A percentile compares a stretch with the other conserved stretches of the same genome.
Conservation (phyloP, 2,329 filamentous ascomycete species). For the Ophiosphaerella herpotricha region DNA sequence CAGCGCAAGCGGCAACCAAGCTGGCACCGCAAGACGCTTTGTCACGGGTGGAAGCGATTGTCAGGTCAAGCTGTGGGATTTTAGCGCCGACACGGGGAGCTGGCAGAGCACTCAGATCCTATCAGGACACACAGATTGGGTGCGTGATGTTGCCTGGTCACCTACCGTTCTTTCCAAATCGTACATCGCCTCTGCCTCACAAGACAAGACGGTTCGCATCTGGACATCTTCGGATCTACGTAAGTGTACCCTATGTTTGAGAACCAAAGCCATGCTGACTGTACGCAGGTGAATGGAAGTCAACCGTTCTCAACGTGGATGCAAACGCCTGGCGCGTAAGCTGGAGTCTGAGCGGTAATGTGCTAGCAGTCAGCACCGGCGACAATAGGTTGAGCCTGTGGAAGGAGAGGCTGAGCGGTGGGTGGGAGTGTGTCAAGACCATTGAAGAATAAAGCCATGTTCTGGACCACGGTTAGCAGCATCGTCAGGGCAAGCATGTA, state of each 20-base stretch:
- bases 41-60: conserved; percentile 96
- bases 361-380: conserved; percentile 87
- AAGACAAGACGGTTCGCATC: conserved; percentile 96
- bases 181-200: conserved; percentile 93
- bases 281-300: conserved; percentile 71
- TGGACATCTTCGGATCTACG: conserved; percentile 69
- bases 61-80: conserved; percentile 90
- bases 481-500: too few relatives aligned
- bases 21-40: conserved; percentile 71
- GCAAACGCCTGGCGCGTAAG: conserved; percentile 92
- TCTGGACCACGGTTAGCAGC: too few relatives aligned
- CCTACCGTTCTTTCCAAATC: conserved; percentile 93
- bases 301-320: conserved; percentile 85
- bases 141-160: conserved; percentile 95
- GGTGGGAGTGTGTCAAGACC: conserved; percentile 97
- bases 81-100: conserved; percentile 58
- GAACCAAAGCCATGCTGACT: conserved; percentile 51
- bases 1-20: conserved; percentile 65
- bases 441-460: conserved; percentile 73
- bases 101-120: conserved; percentile 62
- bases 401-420: conserved; percentile 96
- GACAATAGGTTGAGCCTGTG: conserved; percentile 97
- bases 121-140: conserved; percentile 90
- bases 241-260: conserved; percentile 21
- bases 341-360: conserved; percentile 97